Percentiles rank a stretch among this genome's conserved stretches.
Conservation (phyloP, 148 eudicot species). For the Chenopodium formosanum region DNA sequence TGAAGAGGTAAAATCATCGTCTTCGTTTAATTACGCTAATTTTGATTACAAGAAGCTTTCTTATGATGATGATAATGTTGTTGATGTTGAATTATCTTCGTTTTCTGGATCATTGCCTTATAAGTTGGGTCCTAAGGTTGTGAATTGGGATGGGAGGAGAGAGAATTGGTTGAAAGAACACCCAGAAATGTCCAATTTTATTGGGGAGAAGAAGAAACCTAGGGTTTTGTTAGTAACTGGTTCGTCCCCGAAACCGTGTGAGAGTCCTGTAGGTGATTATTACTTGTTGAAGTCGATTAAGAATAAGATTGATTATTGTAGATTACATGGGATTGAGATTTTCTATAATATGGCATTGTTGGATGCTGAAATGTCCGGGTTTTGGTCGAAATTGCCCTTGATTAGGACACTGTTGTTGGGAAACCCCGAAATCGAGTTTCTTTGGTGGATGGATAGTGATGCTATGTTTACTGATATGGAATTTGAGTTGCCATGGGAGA, state of each 20-base stretch:
- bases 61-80: neutral
- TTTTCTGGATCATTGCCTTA: neutral
- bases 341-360: slow-evolving; percentile 34
- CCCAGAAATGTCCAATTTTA: slow-evolving; percentile 14
- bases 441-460: slow-evolving; percentile 78
- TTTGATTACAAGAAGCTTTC: slow-evolving; percentile 21
- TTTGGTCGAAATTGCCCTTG: slow-evolving; percentile 31
- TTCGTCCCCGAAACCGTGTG: slow-evolving; percentile 31
- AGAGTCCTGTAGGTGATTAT: slow-evolving; percentile 37
- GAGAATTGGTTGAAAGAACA: slow-evolving; percentile 22
- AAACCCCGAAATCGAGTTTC: slow-evolving; percentile 29
- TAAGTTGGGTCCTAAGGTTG: slow-evolving; percentile 14
- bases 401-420: slow-evolving; percentile 29
- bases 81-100: neutral
- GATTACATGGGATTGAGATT: slow-evolving; percentile 35
- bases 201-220: slow-evolving; percentile 16
- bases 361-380: slow-evolving; percentile 40
- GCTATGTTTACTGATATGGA: slow-evolving; percentile 66
- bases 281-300: slow-evolving; percentile 37
- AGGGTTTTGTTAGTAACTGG: slow-evolving; percentile 39
- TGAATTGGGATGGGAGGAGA: slow-evolving; percentile 28
- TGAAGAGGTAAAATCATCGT: slow-evolving; percentile 21
- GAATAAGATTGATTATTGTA: slow-evolving; percentile 43
- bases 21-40: slow-evolving; percentile 5
- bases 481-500: slow-evolving; percentile 58